Conservation (phyloP, 139 green algal species). For the Raphidocelis subcapitata region DNA sequence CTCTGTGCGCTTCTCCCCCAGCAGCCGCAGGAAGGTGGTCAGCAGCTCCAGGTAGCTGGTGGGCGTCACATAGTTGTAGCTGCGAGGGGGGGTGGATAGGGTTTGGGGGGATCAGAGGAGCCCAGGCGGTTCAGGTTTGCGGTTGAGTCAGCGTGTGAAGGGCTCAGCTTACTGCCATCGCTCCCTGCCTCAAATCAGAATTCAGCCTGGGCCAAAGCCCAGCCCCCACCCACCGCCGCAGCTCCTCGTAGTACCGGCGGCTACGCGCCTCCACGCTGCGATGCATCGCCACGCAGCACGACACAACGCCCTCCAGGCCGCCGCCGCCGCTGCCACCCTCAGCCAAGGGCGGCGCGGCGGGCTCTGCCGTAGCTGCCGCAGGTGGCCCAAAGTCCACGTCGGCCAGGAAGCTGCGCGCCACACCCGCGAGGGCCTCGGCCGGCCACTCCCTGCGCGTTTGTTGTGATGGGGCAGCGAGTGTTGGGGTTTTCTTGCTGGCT, state of each 20-base stretch:
- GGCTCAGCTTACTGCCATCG: too few species aligned
- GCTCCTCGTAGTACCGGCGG: constrained; percentile 65
- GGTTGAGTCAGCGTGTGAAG: too few species aligned
- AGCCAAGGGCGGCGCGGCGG: too few species aligned
- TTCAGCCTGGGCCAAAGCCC: too few species aligned
- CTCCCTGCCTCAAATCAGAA: too few species aligned
- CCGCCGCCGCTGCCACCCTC: not conserved
- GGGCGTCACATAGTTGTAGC: constrained; percentile 72
- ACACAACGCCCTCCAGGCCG: constrained; percentile 46
- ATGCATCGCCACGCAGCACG: constrained; percentile 63
- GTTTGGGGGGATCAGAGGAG: too few species aligned
- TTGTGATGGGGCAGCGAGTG: constrained; percentile 35
- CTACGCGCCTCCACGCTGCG: constrained; percentile 63
- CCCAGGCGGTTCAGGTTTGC: too few species aligned
- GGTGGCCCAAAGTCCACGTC: constrained; percentile 53
- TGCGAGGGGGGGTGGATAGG: too few species aligned
- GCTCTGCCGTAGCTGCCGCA: too few species aligned
- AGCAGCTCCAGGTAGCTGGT: constrained; percentile 91
- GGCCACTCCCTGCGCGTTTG: constrained; percentile 76
- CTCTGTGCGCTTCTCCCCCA: constrained; percentile 51
- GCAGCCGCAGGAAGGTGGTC: constrained; percentile 85
- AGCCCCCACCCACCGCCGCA: constrained; percentile 39
- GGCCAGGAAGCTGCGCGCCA: constrained; percentile 81
- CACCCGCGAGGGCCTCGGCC: constrained; percentile 69
- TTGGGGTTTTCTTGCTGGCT: too few species aligned